phyloP scores from a whole-genome alignment of 176 grass and related monocot genomes.

The Aegilops sharonensis region DNA sequence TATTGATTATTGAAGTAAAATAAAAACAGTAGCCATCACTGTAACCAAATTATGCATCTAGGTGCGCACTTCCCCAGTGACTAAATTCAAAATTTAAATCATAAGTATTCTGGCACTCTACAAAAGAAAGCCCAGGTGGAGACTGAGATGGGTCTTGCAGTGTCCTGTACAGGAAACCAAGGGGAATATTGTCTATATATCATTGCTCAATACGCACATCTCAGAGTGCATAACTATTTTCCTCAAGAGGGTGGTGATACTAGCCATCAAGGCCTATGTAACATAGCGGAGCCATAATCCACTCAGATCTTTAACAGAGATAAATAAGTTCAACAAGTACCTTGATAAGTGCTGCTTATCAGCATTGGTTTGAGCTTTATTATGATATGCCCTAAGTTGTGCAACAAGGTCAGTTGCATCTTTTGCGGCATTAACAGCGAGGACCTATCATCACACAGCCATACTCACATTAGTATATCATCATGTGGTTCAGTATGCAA shows the following conservation, averaged over 20 bases:
- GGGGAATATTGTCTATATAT: background rate
- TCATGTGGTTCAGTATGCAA: no score
- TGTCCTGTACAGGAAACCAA: background rate
- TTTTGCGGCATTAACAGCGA: conserved; percentile 97
- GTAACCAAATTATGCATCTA: background rate
- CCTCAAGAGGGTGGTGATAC: background rate
- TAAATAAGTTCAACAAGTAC: conserved; percentile 21
- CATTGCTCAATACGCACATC: background rate
- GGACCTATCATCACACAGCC: conserved; percentile 24
- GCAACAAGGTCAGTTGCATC: conserved; percentile 87
- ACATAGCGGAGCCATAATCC: background rate
- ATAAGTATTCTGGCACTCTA: background rate
- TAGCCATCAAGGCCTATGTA: background rate
- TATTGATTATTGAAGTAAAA: background rate
- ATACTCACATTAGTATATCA: no score
- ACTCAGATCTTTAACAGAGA: background rate
- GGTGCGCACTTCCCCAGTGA: background rate
- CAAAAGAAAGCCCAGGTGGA: background rate
- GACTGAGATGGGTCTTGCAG: background rate
- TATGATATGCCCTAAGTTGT: conserved; percentile 88
- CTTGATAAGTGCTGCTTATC: conserved; percentile 90
- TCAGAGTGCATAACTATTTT: background rate
- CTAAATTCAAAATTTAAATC: background rate
- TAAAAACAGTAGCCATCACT: no score
- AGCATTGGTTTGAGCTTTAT: conserved; percentile 86